Base-by-base conservation (phyloP, 352 stramenopile species). In the Aphanomyces cochlioides region DNA sequence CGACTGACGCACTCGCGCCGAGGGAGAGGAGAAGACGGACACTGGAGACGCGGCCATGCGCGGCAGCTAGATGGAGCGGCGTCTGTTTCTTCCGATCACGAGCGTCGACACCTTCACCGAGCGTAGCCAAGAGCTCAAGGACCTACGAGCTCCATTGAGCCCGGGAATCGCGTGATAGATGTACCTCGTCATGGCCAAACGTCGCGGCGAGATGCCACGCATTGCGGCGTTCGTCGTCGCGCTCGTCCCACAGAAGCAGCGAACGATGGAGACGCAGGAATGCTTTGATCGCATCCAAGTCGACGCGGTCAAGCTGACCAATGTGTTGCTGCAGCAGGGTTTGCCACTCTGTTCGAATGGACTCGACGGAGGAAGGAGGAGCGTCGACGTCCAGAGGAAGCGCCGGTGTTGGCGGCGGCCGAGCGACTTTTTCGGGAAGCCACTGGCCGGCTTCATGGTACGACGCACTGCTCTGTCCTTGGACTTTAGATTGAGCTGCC, bases 211-310 rank as follows among this genome's bases (percentile, higher is more conserved):
- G 19, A 43, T 70, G 64, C 64, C 64, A 70, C 19, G 43, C 47
- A 47, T 61, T 70, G 47, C 64, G 19, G n/a, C 53, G 28, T 3
- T 70, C 64, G 37, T 61, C 64, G n/a, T 70, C 64, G 10, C 64
- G 64, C n/a, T 70, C 64, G 54, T 70, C 64, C 64, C 64, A 70
- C 15, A 70, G 47, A 12, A 61, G 54, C 34, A 70, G 15, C 10
- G 64, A 47, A 12, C 64, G 64, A 39, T 70, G 64, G 34, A 21
- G 19, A 4, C 7, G 36, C 39, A 70, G 36, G 38, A 50, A 40
- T 5, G 48, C 13, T 6, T 59, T 7, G 36, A 70, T 17, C 47
- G 39, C 48, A 21, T 59, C 47, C 3, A 70, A 43, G 40, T 70
- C 28, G 36, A n/a, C 48, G 37, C 28, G 64, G 28, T 37, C 47